A percentile compares a stretch with the other conserved stretches of the same genome.
These are phyloP conservation scores for Emericellopsis atlantica DNA, from an alignment of 2,329 filamentous ascomycete species.

Conservation along the genomic window DNA sequence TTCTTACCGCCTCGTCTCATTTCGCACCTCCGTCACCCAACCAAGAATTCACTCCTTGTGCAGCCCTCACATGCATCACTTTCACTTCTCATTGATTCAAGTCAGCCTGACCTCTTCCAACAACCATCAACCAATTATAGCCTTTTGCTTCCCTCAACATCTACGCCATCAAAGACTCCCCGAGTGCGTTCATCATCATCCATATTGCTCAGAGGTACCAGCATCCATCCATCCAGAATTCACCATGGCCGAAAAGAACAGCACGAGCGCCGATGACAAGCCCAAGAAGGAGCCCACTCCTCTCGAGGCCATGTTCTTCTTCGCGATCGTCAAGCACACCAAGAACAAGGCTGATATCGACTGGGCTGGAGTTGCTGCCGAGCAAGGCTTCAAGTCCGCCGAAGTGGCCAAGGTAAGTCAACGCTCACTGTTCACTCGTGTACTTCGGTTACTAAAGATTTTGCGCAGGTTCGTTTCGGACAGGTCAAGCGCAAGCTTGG, in stretches of 20 bases:
- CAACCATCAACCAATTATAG: too few species aligned
- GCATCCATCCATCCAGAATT: not conserved
- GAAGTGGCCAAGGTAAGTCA: conserved; percentile 28
- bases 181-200: too few species aligned
- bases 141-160: too few species aligned
- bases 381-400: conserved; percentile 29
- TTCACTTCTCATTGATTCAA: too few species aligned
- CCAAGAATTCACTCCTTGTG: too few species aligned
- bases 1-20: too few species aligned
- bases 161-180: too few species aligned
- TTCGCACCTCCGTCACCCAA: too few species aligned
- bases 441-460: not conserved
- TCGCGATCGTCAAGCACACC: conserved; percentile 28
- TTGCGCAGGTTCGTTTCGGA: conserved; percentile 28
- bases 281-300: conserved; percentile 22
- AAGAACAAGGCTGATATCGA: conserved; percentile 30
- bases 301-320: conserved; percentile 29
- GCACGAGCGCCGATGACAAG: not conserved
- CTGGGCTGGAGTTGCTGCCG: conserved; percentile 30
- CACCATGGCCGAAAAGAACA: not conserved
- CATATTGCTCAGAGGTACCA: too few species aligned
- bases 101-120: too few species aligned
- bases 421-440: not conserved
- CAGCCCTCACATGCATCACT: too few species aligned
- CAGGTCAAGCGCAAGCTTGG: conserved; percentile 36